These are phyloP conservation scores for Eucalyptus grandis DNA, from an alignment of 345 rosid species.

Conservation along the genomic window DNA sequence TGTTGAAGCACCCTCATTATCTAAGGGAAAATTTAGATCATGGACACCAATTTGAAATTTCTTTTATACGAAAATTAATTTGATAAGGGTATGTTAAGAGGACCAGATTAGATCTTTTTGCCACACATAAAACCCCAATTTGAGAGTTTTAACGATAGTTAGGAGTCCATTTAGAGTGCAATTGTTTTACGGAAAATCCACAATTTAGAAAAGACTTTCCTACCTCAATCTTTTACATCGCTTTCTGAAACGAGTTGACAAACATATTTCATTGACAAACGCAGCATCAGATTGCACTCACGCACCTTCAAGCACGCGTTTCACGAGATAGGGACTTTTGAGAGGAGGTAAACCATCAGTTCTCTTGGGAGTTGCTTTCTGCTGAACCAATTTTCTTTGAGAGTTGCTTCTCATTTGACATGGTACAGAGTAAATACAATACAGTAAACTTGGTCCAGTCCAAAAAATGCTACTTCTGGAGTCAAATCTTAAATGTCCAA, in stretches of 20 bases:
- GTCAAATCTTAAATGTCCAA: neutral
- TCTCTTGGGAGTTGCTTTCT: neutral
- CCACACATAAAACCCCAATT: neutral
- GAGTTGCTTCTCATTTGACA: neutral
- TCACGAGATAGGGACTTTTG: neutral
- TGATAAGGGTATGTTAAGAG: neutral
- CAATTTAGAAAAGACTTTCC: neutral
- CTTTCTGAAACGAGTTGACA: neutral
- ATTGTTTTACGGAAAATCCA: neutral
- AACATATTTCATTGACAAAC: neutral
- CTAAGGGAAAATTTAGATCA: neutral
- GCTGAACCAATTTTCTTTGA: neutral
- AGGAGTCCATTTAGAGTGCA: neutral
- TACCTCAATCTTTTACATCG: neutral
- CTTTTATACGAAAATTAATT: neutral
- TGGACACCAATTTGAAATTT: neutral
- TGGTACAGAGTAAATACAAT: neutral
- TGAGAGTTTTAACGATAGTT: neutral
- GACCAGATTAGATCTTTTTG: neutral
- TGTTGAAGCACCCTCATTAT: neutral
- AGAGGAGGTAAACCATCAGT: neutral
- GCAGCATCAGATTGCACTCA: neutral
- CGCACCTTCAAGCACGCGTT: neutral
- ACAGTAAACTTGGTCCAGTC: neutral
- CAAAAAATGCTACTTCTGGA: neutral